Evolutionary conservation across 2,329 filamentous ascomycete species (phyloP).

Genomic region (Alternaria hordeiaustralica): DNA sequence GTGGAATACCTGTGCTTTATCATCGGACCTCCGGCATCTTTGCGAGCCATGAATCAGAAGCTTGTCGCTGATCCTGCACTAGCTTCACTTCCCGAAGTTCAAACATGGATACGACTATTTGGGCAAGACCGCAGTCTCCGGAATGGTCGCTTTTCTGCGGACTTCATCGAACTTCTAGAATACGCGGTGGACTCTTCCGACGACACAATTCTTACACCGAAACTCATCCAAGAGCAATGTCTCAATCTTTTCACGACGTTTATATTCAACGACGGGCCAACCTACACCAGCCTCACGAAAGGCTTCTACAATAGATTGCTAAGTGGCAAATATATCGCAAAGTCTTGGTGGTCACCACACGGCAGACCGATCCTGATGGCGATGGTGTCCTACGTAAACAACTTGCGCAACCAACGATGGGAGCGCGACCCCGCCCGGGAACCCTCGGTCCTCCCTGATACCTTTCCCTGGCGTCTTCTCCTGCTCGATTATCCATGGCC

Average conservation of each 20-base stretch:
- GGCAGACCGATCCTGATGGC: slow-evolving; percentile 23
- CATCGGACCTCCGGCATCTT: slow-evolving; percentile 26
- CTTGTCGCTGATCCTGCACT: slow-evolving; percentile 11
- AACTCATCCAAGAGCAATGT: slow-evolving; percentile 19
- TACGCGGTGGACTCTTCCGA: background rate
- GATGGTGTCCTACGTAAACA: slow-evolving; percentile 26
- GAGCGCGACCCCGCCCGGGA: slow-evolving; percentile 20
- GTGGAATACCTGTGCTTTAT: slow-evolving; percentile 24
- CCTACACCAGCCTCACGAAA: background rate
- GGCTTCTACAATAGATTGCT: background rate
- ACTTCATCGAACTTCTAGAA: slow-evolving; percentile 4
- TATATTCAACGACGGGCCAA: slow-evolving; percentile 16
- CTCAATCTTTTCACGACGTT: slow-evolving; percentile 23
- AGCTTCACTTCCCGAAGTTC: slow-evolving; percentile 8
- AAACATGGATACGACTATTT: slow-evolving; percentile 36
- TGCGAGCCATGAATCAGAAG: slow-evolving; percentile 29
- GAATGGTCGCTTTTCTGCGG: background rate
- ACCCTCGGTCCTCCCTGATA: slow-evolving; percentile 32
- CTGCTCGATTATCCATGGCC: slow-evolving; percentile 32
- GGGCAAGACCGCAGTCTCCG: slow-evolving; percentile 1
- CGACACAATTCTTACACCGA: slow-evolving; percentile 14
- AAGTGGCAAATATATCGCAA: background rate
- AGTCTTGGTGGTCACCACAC: slow-evolving; percentile 18
- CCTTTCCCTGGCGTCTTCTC: slow-evolving; percentile 31
- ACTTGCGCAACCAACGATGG: slow-evolving; percentile 31